Conservation (phyloP, 2,329 filamentous ascomycete species). For the Endothia cerciana region DNA sequence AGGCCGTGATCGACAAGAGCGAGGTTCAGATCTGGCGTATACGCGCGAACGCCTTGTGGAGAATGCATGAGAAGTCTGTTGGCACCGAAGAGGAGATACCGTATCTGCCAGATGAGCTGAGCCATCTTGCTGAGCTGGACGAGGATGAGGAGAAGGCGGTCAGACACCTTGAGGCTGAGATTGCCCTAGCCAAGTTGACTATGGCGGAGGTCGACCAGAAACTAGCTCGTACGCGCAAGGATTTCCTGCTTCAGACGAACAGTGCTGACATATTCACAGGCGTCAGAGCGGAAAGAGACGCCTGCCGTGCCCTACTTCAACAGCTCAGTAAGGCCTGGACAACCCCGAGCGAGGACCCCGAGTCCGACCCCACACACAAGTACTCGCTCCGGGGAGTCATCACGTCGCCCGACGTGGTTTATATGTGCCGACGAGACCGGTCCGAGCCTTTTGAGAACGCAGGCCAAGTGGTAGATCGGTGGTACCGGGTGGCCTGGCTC, state of each 20-base stretch:
- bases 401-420: constrained; percentile 34
- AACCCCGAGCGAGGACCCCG: constrained; percentile 25
- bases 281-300: constrained; percentile 21
- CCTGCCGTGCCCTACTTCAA: constrained; percentile 22
- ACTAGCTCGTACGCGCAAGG: constrained; percentile 25
- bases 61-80: constrained; percentile 30
- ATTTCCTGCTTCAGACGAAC: too few relatives aligned
- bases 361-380: constrained; percentile 35
- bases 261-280: constrained; percentile 21
- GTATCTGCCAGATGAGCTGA: constrained; percentile 32
- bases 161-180: constrained; percentile 30
- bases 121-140: constrained; percentile 27
- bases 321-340: constrained; percentile 22
- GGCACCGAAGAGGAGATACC: constrained; percentile 30
- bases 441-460: constrained; percentile 31
- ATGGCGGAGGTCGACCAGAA: constrained; percentile 27
- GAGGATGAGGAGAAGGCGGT: constrained; percentile 30
- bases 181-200: constrained; percentile 29
- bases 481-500: constrained; percentile 37
- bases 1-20: constrained; percentile 30
- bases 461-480: constrained; percentile 33
- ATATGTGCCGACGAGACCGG: constrained; percentile 35
- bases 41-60: constrained; percentile 30
- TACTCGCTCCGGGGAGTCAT: constrained; percentile 40
- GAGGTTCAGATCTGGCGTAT: constrained; percentile 32